Evolutionary conservation across 148 eudicot species (phyloP).

Genomic region (Silene conica): DNA sequence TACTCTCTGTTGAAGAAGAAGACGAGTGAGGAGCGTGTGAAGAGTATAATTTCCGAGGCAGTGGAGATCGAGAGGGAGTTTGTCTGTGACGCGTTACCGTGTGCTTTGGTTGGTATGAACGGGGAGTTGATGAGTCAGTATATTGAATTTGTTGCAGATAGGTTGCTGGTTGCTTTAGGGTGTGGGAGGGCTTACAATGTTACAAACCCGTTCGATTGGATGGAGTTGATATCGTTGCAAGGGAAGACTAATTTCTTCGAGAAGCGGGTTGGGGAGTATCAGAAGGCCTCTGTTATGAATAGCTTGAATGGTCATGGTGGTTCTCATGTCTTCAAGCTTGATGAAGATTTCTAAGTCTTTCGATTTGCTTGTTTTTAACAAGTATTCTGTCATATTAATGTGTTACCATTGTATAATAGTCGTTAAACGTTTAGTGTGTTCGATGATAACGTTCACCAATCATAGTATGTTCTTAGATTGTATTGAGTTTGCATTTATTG

Average conservation of each 20-base stretch:
- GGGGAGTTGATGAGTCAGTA: conserved; percentile 66
- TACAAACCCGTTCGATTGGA: conserved; percentile 71
- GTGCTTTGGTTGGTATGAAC: conserved; percentile 72
- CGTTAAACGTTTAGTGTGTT: too few species aligned
- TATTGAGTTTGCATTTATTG: too few species aligned
- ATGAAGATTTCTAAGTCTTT: conserved; percentile 51
- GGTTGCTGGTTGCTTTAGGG: conserved; percentile 55
- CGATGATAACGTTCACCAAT: too few species aligned
- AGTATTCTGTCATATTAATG: not conserved
- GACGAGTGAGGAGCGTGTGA: conserved; percentile 49
- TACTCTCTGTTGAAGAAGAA: conserved; percentile 47
- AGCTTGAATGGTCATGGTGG: conserved; percentile 54
- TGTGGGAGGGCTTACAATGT: conserved; percentile 48
- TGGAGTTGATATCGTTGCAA: conserved; percentile 68
- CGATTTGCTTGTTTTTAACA: too few species aligned
- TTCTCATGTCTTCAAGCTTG: conserved; percentile 45
- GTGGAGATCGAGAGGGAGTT: conserved; percentile 73
- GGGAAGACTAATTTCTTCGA: conserved; percentile 84
- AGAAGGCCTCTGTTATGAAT: conserved; percentile 70
- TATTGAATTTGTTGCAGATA: conserved; percentile 72
- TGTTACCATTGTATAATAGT: conserved; percentile 25
- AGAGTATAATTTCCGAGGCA: conserved; percentile 47
- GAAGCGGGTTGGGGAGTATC: conserved; percentile 86
- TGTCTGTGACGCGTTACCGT: conserved; percentile 67
- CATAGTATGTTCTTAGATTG: too few species aligned